Evolutionary conservation across 495 filamentous ascomycete genomes (phyloP), one percentile per base, ranked within the genome.

Genomic region (Lophiostoma macrostomum): DNA sequence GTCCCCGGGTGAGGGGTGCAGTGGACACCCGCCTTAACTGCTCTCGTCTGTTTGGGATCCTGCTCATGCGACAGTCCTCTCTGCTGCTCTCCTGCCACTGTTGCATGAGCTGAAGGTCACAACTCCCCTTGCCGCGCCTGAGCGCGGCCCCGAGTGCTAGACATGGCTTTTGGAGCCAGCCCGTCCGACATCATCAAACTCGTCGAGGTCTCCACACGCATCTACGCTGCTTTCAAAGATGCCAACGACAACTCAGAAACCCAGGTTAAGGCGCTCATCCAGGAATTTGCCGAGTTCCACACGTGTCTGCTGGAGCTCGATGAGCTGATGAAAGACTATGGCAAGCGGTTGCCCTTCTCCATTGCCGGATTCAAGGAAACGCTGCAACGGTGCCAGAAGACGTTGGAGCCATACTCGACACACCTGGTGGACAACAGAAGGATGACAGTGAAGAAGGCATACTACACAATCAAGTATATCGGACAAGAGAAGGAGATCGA

Each of bases 191-290:
- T 58, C 14, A 45, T 58, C 46, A 58, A 58, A 25, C 39, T 58
- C 10, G 54, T 58, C 4, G 34, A 58, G 29, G 28, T 50, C 47
- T 58, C 54, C 3, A 45, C 45, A 3, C 54, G 54, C 12, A 23
- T 58, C 19, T 58, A 58, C 32, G 38, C 51, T 25, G 54, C 54
- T 10, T 58, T 58, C 47, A 58, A 50, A 51, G 54, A 51, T 51
- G 54, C 54, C 27, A 58, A 58, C 46, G 54, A 58, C 20, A 58
- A 51, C 23, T 58, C 54, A 1, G 45, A 50, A 23, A 24, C 45
- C 5, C 54, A 58, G 38, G 54, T 58, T 16, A 24, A 50, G 31
- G 54, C 13, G 2, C 54, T 58, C 25, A 30, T 58, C 10, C 37
- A 29, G 5, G 54, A 58, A 22, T 58, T 58, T 28, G 43, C 54